These are phyloP conservation scores for Mycogone perniciosa DNA, from an alignment of 2,329 filamentous ascomycete species.

Conservation along the genomic window DNA sequence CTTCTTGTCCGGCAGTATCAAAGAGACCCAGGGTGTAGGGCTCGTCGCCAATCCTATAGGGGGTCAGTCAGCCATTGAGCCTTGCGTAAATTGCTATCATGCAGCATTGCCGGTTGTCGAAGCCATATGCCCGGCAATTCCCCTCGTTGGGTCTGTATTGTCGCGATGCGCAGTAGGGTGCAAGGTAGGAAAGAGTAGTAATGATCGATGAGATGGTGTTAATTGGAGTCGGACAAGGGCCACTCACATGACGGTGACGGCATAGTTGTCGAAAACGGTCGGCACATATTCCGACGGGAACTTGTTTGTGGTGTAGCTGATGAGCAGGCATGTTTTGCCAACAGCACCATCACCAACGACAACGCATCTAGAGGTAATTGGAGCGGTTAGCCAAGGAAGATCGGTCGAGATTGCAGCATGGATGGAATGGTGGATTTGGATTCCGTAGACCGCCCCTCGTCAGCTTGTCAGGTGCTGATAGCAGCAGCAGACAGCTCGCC, in stretches of 20 bases:
- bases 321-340: conserved; percentile 97
- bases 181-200: too few species aligned
- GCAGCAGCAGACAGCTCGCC: conserved; percentile 1
- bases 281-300: conserved; percentile 99
- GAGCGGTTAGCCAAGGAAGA: conserved; percentile 17
- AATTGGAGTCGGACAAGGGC: conserved; percentile 7
- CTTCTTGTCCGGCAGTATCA: conserved; percentile 98
- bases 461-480: conserved; percentile 2
- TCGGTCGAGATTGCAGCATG: not conserved
- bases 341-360: conserved; percentile 99
- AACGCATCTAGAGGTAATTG: conserved; percentile 64
- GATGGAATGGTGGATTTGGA: not conserved
- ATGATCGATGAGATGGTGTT: conserved; percentile 5
- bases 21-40: conserved; percentile 96
- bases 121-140: not conserved
- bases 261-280: conserved; percentile 99
- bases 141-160: not conserved
- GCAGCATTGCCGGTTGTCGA: not conserved
- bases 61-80: conserved; percentile 6
- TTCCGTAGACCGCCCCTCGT: conserved; percentile 10
- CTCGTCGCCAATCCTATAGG: conserved; percentile 88
- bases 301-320: conserved; percentile 99
- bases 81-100: not conserved
- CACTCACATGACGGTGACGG: conserved; percentile 97
- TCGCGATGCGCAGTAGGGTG: too few species aligned